Evolutionary conservation across 2,329 filamentous ascomycete species (phyloP).

Genomic region (Pseudocercospora cruenta): DNA sequence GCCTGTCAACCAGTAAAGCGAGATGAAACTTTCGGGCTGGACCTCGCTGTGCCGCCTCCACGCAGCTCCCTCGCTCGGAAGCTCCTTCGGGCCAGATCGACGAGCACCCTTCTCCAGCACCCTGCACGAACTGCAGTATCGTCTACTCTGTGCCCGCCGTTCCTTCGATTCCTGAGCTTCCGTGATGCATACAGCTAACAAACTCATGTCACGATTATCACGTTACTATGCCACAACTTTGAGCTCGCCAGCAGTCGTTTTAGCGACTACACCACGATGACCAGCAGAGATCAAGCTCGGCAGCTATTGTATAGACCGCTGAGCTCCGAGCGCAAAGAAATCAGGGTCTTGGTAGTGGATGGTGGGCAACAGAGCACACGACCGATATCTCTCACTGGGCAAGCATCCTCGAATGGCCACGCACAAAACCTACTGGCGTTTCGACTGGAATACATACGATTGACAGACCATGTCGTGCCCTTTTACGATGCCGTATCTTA

Average conservation of each 20-base stretch:
- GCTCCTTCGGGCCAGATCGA: neutral
- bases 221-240: neutral
- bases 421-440: neutral
- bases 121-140: neutral
- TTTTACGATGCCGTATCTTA: conserved; percentile 7
- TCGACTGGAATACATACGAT: neutral
- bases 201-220: neutral
- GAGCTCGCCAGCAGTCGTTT: neutral
- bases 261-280: neutral
- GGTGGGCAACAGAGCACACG: neutral
- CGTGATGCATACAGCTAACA: neutral
- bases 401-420: neutral
- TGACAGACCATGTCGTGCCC: neutral
- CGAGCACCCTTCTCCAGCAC: neutral
- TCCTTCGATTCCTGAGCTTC: neutral
- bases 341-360: conserved; percentile 1
- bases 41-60: neutral
- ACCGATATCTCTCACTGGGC: neutral
- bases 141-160: neutral
- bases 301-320: conserved; percentile 2
- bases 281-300: neutral
- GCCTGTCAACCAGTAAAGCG: neutral
- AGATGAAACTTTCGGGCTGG: conserved; percentile 2
- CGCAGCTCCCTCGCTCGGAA: neutral
- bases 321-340: neutral